A percentile compares a stretch with the other conserved stretches of the same genome.
Evolutionary conservation across 2,329 filamentous ascomycete genomes (phyloP).

Genomic region (Calonectria pseudoreteaudii): DNA sequence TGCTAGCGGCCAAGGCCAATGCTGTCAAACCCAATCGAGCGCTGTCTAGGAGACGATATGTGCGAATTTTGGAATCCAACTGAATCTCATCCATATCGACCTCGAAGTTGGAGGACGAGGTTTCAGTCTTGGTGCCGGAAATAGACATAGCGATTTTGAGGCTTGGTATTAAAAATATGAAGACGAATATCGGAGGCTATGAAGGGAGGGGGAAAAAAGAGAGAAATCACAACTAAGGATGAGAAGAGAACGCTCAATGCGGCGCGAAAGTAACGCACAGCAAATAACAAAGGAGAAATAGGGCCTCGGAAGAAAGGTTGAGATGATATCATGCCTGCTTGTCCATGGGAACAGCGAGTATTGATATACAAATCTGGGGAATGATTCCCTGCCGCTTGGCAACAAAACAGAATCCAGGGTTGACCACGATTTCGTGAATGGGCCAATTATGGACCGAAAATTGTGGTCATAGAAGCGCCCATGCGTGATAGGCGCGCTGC

Average conservation of each 20-base stretch:
- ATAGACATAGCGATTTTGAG: constrained; percentile 38
- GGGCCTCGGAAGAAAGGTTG: constrained; percentile 13
- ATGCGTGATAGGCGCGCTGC: constrained; percentile 42
- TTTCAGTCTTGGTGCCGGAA: constrained; percentile 51
- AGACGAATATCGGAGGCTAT: constrained; percentile 2
- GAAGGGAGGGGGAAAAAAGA: too few species aligned
- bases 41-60: constrained; percentile 56
- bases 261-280: constrained; percentile 15
- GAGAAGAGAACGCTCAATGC: constrained; percentile 27
- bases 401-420: constrained; percentile 26
- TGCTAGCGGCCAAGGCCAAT: constrained; percentile 62
- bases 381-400: constrained; percentile 29
- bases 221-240: constrained; percentile 7
- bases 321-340: constrained; percentile 1
- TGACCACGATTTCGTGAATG: constrained; percentile 16
- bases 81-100: constrained; percentile 53
- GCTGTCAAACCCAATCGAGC: constrained; percentile 60
- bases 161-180: constrained; percentile 16
- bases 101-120: constrained; percentile 62
- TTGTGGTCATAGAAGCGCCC: constrained; percentile 32
- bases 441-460: constrained; percentile 31
- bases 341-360: constrained; percentile 12
- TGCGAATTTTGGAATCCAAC: constrained; percentile 52
- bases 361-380: constrained; percentile 37
- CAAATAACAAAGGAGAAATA: constrained; percentile 17